A percentile compares a stretch with the other conserved stretches of the same genome.
These are phyloP conservation scores for Marasmius sp. DNA, from an alignment of 1,284 basidiomycete genomes.

Conservation along the genomic window DNA sequence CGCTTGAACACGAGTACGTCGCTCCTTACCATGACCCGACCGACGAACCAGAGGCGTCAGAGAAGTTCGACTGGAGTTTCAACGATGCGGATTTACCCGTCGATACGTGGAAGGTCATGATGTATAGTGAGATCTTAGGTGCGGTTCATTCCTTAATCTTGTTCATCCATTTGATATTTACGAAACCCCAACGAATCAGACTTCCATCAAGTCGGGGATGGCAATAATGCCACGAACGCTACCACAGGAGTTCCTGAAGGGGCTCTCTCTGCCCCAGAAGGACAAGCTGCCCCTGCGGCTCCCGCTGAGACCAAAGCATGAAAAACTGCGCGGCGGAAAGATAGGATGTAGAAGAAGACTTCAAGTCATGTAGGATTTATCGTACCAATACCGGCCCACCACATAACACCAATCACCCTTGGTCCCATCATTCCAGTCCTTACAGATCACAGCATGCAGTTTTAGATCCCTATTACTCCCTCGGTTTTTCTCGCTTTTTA, in stretches of 20 bases:
- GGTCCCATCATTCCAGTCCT: neutral
- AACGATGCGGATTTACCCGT: slow-evolving; percentile 99
- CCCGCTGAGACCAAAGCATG: neutral
- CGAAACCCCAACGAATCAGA: slow-evolving; percentile 39
- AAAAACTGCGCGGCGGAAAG: neutral
- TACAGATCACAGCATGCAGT: neutral
- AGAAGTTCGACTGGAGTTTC: slow-evolving; percentile 99
- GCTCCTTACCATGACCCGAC: slow-evolving; percentile 98
- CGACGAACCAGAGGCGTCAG: slow-evolving; percentile 92
- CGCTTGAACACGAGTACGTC: slow-evolving; percentile 93
- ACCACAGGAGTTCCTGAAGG: slow-evolving; percentile 53
- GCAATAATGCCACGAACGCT: slow-evolving; percentile 26
- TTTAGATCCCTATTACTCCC: neutral
- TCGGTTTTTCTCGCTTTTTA: neutral
- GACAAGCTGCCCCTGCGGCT: neutral
- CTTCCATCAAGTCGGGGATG: slow-evolving; percentile 74
- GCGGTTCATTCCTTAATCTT: slow-evolving; percentile 25
- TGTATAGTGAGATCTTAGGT: slow-evolving; percentile 96
- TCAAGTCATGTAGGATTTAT: neutral
- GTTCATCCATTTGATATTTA: neutral
- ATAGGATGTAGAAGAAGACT: neutral
- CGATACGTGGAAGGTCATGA: slow-evolving; percentile 99
- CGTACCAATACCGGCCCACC: neutral
- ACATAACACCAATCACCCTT: neutral
- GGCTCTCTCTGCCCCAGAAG: slow-evolving; percentile 62